These are phyloP conservation scores for Suhomyces canberraensis DNA, from an alignment of 805 yeast genomes.

Conservation along the genomic window DNA sequence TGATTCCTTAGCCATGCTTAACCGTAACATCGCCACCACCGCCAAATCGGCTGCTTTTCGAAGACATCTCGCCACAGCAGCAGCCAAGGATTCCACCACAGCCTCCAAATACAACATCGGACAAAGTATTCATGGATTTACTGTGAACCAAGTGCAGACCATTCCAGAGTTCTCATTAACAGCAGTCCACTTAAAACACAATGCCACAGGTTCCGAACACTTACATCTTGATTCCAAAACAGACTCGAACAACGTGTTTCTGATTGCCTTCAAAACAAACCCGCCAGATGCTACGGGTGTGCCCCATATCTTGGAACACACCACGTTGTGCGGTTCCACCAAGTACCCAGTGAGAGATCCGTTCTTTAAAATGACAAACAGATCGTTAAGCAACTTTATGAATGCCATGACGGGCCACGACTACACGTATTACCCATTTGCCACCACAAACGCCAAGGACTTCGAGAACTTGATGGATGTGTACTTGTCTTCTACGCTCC, in stretches of 20 bases:
- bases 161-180: slow-evolving; percentile 80
- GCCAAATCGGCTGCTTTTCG: too few species aligned
- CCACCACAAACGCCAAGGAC: slow-evolving; percentile 85
- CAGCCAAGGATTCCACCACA: too few species aligned
- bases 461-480: slow-evolving; percentile 81
- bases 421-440: slow-evolving; percentile 92
- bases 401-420: slow-evolving; percentile 99
- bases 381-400: slow-evolving; percentile 95
- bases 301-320: slow-evolving; percentile 94
- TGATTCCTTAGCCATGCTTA: too few species aligned
- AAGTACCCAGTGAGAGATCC: slow-evolving; percentile 96
- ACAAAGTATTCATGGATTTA: slow-evolving; percentile 60
- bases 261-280: slow-evolving; percentile 86
- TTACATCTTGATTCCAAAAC: slow-evolving; percentile 77
- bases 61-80: not conserved
- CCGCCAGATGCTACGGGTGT: slow-evolving; percentile 95
- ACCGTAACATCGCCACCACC: too few species aligned
- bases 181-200: slow-evolving; percentile 72
- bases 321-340: slow-evolving; percentile 90
- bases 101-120: slow-evolving; percentile 64
- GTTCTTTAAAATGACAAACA: slow-evolving; percentile 92
- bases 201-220: slow-evolving; percentile 71
- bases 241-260: slow-evolving; percentile 84
- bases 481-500: slow-evolving; percentile 81
- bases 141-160: slow-evolving; percentile 57